Conservation (phyloP, 2,329 filamentous ascomycete genomes). For the Aureobasidium sp. region DNA sequence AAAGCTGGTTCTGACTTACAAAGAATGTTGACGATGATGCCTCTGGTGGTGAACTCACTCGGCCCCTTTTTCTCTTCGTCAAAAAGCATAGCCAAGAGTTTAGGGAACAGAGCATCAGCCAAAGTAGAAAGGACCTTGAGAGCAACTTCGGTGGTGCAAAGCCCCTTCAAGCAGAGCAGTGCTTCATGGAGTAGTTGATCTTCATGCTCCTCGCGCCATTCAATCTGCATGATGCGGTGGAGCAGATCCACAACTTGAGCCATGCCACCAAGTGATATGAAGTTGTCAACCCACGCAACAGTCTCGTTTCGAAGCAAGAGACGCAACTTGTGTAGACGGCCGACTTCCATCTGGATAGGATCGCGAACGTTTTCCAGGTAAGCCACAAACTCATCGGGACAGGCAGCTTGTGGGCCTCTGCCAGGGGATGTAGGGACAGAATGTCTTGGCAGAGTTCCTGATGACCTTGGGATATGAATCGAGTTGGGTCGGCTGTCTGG, state of each 20-base stretch:
- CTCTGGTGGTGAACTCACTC: conserved; percentile 89
- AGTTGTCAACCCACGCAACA: conserved; percentile 88
- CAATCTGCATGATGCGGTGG: conserved; percentile 86
- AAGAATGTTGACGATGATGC: conserved; percentile 79
- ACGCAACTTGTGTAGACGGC: conserved; percentile 86
- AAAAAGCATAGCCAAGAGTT: conserved; percentile 80
- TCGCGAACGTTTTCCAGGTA: conserved; percentile 76
- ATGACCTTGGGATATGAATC: conserved; percentile 49
- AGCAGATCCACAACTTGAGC: conserved; percentile 78
- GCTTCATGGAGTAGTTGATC: conserved; percentile 88
- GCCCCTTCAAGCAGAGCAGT: conserved; percentile 83
- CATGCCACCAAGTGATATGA: conserved; percentile 86
- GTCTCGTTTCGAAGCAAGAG: conserved; percentile 89
- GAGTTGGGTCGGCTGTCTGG: conserved; percentile 52
- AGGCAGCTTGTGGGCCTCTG: conserved; percentile 57
- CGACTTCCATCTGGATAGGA: conserved; percentile 81
- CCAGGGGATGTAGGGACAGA: conserved; percentile 21
- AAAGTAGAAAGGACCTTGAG: conserved; percentile 74
- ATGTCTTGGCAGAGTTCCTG: conserved; percentile 19
- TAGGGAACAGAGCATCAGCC: conserved; percentile 74
- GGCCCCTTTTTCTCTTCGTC: conserved; percentile 98
- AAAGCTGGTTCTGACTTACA: conserved; percentile 32
- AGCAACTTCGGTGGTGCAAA: conserved; percentile 84
- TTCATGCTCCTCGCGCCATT: conserved; percentile 98
- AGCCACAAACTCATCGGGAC: conserved; percentile 74